Conservation (phyloP, 1,284 basidiomycete genomes). For the Ganoderma lucidum region DNA sequence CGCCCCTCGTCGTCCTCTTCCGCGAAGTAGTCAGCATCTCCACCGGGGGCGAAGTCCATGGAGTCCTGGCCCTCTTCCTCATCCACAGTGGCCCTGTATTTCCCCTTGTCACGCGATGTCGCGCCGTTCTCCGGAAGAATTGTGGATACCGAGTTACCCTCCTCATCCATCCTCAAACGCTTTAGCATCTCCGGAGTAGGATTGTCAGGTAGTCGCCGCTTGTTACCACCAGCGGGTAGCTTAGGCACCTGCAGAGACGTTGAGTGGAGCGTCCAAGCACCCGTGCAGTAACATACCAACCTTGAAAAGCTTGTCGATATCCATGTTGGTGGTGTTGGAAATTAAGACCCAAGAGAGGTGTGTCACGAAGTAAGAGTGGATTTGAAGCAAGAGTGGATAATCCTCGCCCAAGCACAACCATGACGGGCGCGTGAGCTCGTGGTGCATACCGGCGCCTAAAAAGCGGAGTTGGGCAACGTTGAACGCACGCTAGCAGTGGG, state of each 20-base stretch:
- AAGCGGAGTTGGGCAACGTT: background rate
- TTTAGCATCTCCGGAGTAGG: slow-evolving; percentile 86
- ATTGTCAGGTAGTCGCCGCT: slow-evolving; percentile 84
- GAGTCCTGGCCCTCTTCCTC: slow-evolving; percentile 54
- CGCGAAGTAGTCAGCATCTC: slow-evolving; percentile 87
- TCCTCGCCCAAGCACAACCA: background rate
- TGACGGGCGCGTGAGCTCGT: background rate
- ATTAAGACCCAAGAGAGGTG: background rate
- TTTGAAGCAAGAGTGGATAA: background rate
- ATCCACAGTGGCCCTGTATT: slow-evolving; percentile 62
- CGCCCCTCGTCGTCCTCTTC: slow-evolving; percentile 94
- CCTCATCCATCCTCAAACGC: slow-evolving; percentile 67
- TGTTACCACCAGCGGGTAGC: slow-evolving; percentile 67
- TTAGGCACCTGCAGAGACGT: slow-evolving; percentile 66
- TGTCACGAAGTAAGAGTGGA: background rate
- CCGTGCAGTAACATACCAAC: slow-evolving; percentile 44
- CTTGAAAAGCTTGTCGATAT: slow-evolving; percentile 86
- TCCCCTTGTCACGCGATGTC: slow-evolving; percentile 39
- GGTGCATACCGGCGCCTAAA: background rate
- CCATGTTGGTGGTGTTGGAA: slow-evolving; percentile 53
- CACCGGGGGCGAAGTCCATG: slow-evolving; percentile 77
- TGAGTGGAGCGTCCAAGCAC: slow-evolving; percentile 7
- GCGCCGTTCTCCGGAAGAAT: slow-evolving; percentile 9
- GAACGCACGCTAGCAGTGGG: background rate
- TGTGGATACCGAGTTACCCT: background rate